phyloP scores from a whole-genome alignment of 768 basidiomycete genomes.

The Pholiota microspora region DNA sequence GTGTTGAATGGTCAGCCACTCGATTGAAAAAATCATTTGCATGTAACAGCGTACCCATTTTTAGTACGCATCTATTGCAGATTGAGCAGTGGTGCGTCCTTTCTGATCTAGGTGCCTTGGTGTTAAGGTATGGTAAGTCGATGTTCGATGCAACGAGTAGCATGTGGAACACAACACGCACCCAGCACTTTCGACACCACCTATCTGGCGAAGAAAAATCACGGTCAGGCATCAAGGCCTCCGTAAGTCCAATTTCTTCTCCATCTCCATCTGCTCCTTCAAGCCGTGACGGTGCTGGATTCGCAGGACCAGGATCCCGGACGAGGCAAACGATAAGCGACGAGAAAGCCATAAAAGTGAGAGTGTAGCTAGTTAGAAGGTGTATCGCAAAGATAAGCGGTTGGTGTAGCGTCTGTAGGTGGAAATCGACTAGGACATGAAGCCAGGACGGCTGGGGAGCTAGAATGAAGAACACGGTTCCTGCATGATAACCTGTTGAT shows the following conservation, averaged over 20 bases:
- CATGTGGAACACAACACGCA: conserved; percentile 19
- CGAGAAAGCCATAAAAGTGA: conserved; percentile 67
- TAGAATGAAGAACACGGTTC: conserved; percentile 54
- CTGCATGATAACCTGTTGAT: conserved; percentile 19
- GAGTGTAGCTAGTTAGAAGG: conserved; percentile 55
- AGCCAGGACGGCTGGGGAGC: conserved; percentile 76
- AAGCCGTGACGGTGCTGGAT: conserved; percentile 14
- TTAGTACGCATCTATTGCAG: conserved; percentile 78
- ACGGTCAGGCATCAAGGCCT: conserved; percentile 58
- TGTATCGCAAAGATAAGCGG: conserved; percentile 50
- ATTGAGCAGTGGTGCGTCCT: conserved; percentile 75
- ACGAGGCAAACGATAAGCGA: conserved; percentile 72
- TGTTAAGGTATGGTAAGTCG: not conserved
- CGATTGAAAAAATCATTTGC: not conserved
- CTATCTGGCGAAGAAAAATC: conserved; percentile 53
- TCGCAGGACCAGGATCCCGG: conserved; percentile 73
- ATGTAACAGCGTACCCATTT: conserved; percentile 64
- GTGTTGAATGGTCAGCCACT: not conserved
- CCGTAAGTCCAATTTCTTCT: conserved; percentile 49
- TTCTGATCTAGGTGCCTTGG: conserved; percentile 69
- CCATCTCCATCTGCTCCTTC: conserved; percentile 24
- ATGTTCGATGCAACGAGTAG: not conserved
- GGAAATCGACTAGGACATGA: conserved; percentile 63
- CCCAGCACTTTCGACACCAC: conserved; percentile 82
- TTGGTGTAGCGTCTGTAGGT: conserved; percentile 52